Evolutionary conservation across 1,284 basidiomycete species (phyloP).

Genomic region (Leucoagaricus sp.): DNA sequence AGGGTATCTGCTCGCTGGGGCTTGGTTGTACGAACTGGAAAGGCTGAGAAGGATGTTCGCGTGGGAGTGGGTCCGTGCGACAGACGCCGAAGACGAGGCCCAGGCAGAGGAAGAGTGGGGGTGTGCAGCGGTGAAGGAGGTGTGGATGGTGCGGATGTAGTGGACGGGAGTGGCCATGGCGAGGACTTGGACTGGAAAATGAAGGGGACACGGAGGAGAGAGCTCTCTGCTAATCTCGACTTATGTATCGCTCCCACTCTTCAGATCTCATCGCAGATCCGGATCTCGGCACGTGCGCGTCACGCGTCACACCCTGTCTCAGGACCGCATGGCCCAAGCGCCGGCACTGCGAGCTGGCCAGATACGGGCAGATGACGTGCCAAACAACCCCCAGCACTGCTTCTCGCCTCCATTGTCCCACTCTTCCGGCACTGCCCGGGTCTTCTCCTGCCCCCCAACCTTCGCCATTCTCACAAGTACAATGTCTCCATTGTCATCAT

Average conservation of each 20-base stretch:
- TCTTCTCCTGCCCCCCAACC: no score
- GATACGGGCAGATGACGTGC: no score
- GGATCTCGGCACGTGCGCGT: neutral
- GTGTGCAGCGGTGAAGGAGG: conserved; percentile 33
- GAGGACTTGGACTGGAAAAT: neutral
- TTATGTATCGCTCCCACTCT: conserved; percentile 4
- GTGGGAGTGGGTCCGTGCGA: conserved; percentile 17
- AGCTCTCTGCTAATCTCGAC: neutral
- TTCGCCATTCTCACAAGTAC: no score
- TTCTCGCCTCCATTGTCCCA: no score
- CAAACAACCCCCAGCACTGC: no score
- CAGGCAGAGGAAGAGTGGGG: conserved; percentile 24
- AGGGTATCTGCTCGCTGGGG: conserved; percentile 17
- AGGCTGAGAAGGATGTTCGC: conserved; percentile 22
- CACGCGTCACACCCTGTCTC: conserved; percentile 1
- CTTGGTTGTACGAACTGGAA: conserved; percentile 9
- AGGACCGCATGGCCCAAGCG: conserved; percentile 13
- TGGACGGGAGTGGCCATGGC: conserved; percentile 24
- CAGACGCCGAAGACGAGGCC: conserved; percentile 19
- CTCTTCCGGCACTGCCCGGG: no score
- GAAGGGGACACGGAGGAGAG: neutral
- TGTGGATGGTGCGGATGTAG: conserved; percentile 40
- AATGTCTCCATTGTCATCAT: no score
- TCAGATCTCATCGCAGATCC: neutral
- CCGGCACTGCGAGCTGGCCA: no score